Evolutionary conservation across 192 early-diverging fungal species (phyloP), one percentile per base, ranked within the genome.

Genomic region (Umbelopsis vinacea): DNA sequence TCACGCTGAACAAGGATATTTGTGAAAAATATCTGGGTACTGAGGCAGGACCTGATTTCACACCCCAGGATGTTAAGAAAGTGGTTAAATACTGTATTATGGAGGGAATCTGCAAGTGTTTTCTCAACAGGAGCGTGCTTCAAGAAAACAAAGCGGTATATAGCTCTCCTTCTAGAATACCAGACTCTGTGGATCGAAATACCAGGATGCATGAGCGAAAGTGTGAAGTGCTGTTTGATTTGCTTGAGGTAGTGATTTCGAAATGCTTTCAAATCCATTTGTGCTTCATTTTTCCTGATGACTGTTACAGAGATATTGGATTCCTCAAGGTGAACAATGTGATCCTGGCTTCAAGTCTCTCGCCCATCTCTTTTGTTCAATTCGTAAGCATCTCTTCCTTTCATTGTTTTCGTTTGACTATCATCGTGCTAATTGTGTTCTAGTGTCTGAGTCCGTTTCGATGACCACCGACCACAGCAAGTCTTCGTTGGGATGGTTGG

Each of bases 91-190:
- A 57, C 17, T 74, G 72, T 53, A 53, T 74, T 12, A 6, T 79
- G 12, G 77, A 79, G 46, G 68, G 69, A 0, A 35, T 79, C 15
- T 71, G 55, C 21, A 74, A 74, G 50, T 35, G 40, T 2, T 37
- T 79, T 14, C 33, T 63, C 3, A 63, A 63, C 33, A 63, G 57
- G 19, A 10, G 33, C 0, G 29, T 63, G 2, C 33, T 63, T 35
- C 57, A 35, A 37, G 26, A 63, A n/a, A 37, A 5, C 33, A 19
- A 6, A 19, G 33, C 14, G 11, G 15, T 21, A 3, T 15, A 17
- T 19, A n/a, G n/a, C 35, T 11, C 57, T 17, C 26, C 33, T 17
- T 4, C 15, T 17, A 19, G n/a, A 50, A 5, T 21, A 8, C 1
- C 48, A 17, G 48, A 50, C 3, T 15, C 6, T 17, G 7, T 15